Evolutionary conservation across 192 early-diverging fungal species (phyloP), one percentile per base, ranked within the genome.

Genomic region (Coemansia sp.): DNA sequence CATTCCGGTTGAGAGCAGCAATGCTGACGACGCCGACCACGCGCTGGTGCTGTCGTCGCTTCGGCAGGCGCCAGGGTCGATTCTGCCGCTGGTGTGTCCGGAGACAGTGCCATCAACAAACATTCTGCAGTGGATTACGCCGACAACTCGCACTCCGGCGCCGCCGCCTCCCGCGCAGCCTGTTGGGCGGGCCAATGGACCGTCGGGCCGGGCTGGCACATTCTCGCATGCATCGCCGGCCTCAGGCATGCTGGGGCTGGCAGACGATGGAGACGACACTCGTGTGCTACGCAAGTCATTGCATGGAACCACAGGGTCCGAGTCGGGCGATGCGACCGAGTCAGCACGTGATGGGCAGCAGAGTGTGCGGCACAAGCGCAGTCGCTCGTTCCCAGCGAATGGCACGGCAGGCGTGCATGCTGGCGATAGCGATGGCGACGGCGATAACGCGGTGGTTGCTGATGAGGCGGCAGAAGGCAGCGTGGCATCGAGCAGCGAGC

Each of bases 41-140:
- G 45, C 61, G 1, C 22, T 61, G 24, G 62, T 54, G 53, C 63
- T 55, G 22, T 70, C 67, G 50, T 65, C 70, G 11, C 57, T 81
- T 12, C 65, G 79, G 3, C 73, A 75, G 60, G 79, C 79, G 0
- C 79, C 74, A 1, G 79, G 79, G 3, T 75, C 79, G 29, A 81
- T 81, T n/a, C 29, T 81, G 52, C 82, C 77, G n/a, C 66, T 83
- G 35, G 82, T 79, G 35, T 83, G 77, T 27, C 82, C 82, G 11
- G 82, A 83, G 35, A 79, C 74, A 0, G 77, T 83, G 43, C 73
- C 73, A 3, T 80, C 73, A 39, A 83, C 73, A 5, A 81, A 81
- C 39, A 76, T 81, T 3, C 37, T 81, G 58, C 79, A 81, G 56
- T 81, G 79, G 79, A 81, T 81, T 39, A 75, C 73, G 21, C 79